Conservation (phyloP, 257 asterid species). For the Solanum microdontum region DNA sequence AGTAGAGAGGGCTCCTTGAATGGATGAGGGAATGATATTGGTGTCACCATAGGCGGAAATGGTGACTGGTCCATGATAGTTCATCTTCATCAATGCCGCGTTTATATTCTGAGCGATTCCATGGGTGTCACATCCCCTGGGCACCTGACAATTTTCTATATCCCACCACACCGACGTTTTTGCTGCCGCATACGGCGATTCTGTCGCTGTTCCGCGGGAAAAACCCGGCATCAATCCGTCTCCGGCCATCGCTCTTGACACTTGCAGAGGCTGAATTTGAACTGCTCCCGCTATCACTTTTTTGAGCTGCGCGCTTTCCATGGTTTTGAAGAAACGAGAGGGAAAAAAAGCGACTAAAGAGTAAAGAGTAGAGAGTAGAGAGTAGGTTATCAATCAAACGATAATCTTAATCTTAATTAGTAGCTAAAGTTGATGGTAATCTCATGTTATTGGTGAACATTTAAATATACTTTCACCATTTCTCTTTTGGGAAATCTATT, state of each 20-base stretch:
- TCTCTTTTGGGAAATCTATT: background rate
- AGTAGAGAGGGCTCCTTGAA: slow-evolving; percentile 59
- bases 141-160: slow-evolving; percentile 84
- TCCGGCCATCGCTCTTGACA: background rate
- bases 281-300: background rate
- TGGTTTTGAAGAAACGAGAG: background rate
- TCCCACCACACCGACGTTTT: slow-evolving; percentile 94
- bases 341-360: background rate
- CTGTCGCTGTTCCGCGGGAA: slow-evolving; percentile 10
- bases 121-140: slow-evolving; percentile 53
- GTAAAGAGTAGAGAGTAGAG: too few relatives aligned
- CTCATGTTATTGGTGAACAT: background rate
- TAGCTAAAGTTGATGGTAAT: background rate
- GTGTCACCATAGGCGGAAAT: slow-evolving; percentile 78
- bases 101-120: slow-evolving; percentile 74
- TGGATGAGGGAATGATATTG: slow-evolving; percentile 30
- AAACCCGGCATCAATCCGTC: background rate
- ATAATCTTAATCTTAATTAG: background rate
- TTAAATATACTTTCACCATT: too few relatives aligned
- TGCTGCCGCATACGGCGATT: slow-evolving; percentile 54
- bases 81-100: slow-evolving; percentile 56
- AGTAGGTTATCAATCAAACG: background rate
- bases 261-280: background rate
- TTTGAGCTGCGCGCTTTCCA: background rate
- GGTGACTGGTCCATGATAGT: slow-evolving; percentile 70